A percentile compares a stretch with the other conserved stretches of the same genome.
phyloP scores from a whole-genome alignment of 805 yeast genomes.

The Monosporozyma yasuniensis region DNA sequence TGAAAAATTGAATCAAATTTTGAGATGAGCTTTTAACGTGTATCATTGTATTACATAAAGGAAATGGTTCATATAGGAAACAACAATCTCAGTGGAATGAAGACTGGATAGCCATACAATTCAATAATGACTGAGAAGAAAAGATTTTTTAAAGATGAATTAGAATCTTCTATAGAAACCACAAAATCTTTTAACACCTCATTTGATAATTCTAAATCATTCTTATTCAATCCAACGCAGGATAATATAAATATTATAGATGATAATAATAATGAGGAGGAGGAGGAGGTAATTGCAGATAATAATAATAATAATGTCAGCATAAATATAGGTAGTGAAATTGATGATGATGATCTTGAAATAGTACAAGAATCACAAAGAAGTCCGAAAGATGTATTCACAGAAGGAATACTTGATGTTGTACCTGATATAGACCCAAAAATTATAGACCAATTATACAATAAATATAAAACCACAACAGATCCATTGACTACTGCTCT shows the following conservation, averaged over 20 bases:
- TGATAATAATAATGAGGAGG: conserved; percentile 1
- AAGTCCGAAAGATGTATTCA: conserved; percentile 20
- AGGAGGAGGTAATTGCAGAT: background rate
- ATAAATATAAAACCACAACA: conserved; percentile 19
- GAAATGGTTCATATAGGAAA: too few species aligned
- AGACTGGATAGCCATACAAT: conserved; percentile 1
- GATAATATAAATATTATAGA: conserved; percentile 1
- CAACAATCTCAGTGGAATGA: background rate
- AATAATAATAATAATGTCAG: background rate
- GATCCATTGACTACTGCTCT: conserved; percentile 34
- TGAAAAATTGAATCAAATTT: background rate
- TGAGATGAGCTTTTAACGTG: background rate
- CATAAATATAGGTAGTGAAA: background rate
- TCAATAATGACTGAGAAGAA: conserved; percentile 19
- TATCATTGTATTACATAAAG: background rate
- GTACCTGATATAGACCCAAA: conserved; percentile 28
- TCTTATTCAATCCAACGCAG: conserved; percentile 11
- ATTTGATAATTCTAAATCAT: conserved; percentile 15
- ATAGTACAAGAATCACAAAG: background rate
- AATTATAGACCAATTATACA: conserved; percentile 18
- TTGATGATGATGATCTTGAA: background rate
- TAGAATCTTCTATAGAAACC: conserved; percentile 19
- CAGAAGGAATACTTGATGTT: conserved; percentile 29
- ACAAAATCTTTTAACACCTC: conserved; percentile 4
- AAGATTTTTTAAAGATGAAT: conserved; percentile 25